phyloP scores from a whole-genome alignment of 352 stramenopile species.

The Pythium aquatile region DNA sequence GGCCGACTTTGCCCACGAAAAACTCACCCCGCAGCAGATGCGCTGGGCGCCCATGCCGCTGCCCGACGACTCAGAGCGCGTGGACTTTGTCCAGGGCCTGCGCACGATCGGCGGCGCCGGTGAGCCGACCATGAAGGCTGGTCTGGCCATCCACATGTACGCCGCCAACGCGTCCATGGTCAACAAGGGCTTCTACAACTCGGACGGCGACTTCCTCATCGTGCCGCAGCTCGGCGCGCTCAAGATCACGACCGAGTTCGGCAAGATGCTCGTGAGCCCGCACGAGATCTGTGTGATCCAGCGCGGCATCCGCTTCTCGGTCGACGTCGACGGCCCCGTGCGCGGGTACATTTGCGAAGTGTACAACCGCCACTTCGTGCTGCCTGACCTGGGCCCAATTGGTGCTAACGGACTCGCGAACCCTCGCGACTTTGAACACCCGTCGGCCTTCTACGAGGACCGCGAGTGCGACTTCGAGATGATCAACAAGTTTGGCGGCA shows the following conservation, averaged over 20 bases:
- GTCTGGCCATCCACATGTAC: slow-evolving; percentile 95
- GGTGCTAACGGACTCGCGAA: slow-evolving; percentile 96
- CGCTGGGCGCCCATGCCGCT: slow-evolving; percentile 90
- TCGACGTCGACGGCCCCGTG: slow-evolving; percentile 81
- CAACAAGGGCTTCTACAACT: slow-evolving; percentile 93
- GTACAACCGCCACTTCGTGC: slow-evolving; percentile 93
- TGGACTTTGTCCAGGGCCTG: slow-evolving; percentile 91
- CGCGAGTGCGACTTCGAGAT: slow-evolving; percentile 71
- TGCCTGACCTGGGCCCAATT: slow-evolving; percentile 95
- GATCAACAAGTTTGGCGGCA: slow-evolving; percentile 88
- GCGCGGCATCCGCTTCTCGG: slow-evolving; percentile 92
- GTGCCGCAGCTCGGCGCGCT: slow-evolving; percentile 91
- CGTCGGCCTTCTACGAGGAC: slow-evolving; percentile 89
- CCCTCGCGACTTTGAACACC: slow-evolving; percentile 93
- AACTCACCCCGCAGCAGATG: slow-evolving; percentile 90
- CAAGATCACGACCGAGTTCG: slow-evolving; percentile 93
- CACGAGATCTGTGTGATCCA: slow-evolving; percentile 95
- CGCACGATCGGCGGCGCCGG: slow-evolving; percentile 85
- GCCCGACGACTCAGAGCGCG: slow-evolving; percentile 36
- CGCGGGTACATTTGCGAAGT: slow-evolving; percentile 96
- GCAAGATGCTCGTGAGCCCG: slow-evolving; percentile 80
- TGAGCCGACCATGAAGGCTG: slow-evolving; percentile 88
- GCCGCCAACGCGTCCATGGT: slow-evolving; percentile 88
- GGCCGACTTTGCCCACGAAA: slow-evolving; percentile 66
- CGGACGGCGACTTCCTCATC: slow-evolving; percentile 96